Conservation (phyloP, 352 stramenopile species). For the Ophiocytium majus region DNA sequence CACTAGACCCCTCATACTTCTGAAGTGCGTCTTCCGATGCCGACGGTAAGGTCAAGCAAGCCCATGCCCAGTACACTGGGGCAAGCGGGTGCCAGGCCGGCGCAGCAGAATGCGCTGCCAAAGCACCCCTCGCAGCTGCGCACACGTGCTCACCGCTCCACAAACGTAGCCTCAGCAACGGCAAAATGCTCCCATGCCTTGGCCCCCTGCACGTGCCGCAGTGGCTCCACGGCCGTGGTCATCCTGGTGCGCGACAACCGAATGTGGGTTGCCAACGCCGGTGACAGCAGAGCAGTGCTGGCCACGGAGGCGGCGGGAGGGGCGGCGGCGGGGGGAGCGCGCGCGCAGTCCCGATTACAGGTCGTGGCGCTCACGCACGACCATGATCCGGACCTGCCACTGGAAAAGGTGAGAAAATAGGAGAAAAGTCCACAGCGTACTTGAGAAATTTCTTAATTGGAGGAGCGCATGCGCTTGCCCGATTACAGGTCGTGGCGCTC, state of each 20-base stretch:
- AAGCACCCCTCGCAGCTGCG: too few relatives aligned
- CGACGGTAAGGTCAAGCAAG: neutral
- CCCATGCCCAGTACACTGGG: too few relatives aligned
- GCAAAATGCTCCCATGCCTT: neutral
- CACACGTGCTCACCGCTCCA: too few relatives aligned
- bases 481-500: conserved; percentile 57
- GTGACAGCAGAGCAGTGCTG: conserved; percentile 68
- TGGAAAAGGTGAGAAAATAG: conserved; percentile 61
- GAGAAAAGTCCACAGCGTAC: too few relatives aligned
- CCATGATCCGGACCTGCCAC: conserved; percentile 69
- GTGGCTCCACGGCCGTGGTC: conserved; percentile 65
- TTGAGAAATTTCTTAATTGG: too few relatives aligned
- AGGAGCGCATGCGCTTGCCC: neutral
- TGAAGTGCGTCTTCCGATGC: too few relatives aligned
- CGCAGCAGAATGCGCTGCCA: too few relatives aligned
- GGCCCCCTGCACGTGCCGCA: neutral
- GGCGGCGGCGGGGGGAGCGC: neutral
- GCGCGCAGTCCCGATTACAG: neutral
- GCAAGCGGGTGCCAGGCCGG: too few relatives aligned
- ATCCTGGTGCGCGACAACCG: conserved; percentile 61
- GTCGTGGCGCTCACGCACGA: conserved; percentile 64
- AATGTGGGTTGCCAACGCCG: conserved; percentile 67
- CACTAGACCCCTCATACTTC: too few relatives aligned
- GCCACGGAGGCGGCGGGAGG: conserved; percentile 25
- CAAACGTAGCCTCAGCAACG: neutral